Base-by-base conservation (phyloP, 2,329 filamentous ascomycete genomes). In the Venturia nashicola region DNA sequence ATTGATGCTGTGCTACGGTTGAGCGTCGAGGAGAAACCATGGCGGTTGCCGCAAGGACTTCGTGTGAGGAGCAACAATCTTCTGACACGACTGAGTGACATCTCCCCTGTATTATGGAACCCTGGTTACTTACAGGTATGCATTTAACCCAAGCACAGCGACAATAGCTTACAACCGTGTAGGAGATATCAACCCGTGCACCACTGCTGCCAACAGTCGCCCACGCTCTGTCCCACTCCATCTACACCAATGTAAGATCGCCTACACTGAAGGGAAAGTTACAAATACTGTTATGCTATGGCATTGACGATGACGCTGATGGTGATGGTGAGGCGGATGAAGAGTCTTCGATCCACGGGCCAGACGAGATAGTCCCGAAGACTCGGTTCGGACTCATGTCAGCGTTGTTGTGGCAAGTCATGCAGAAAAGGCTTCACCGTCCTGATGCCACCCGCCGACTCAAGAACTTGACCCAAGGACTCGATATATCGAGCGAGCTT, bases 71-170 rank as follows among this genome's bases (percentile, higher is more conserved):
- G 55, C 76, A 18, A 71, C 68, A 61, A 70, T 72, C 72, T 16
- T 72, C 72, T 12, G 67, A 69, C 27, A 66, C 69, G 70, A 51
- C 70, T 80, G 3, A 69, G 72, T 44, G 70, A 74, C 44, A 61
- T 78, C 6, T 73, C 72, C 44, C 77, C 78, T 3, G 65, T 69
- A 5, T 55, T 79, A 36, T 80, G 74, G 73, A 72, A 71, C 59
- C 72, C 73, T 7, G 73, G 71, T 7, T 75, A 76, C 65, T 66
- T 75, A 20, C 64, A 65, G 20, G 73, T 76, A 69, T 57, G 54
- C 51, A 18, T 61, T 12, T 32, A 36, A n/a, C 62, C 32, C 51
- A 23, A 20, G 48, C 2, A 18, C 23, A 59, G 46, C 39, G 61
- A 46, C 32, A 34, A 42, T 54, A 20, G 27, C 54, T 61, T 27